Evolutionary conservation across 257 asterid genomes (phyloP).

Genomic region (Solanum habrochaites): DNA sequence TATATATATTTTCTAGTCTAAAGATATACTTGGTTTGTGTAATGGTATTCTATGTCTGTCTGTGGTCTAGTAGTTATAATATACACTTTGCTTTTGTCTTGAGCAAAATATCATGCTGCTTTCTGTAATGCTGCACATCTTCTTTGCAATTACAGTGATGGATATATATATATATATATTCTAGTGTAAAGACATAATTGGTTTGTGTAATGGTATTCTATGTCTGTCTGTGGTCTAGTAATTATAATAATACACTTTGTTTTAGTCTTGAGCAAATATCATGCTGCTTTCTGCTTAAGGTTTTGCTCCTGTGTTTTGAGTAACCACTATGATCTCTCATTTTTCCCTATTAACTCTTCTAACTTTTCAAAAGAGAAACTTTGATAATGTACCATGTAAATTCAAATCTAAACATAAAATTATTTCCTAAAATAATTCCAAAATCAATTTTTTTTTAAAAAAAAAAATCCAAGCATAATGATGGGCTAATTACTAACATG

Average conservation of each 20-base stretch:
- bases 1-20: neutral
- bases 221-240: neutral
- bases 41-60: neutral
- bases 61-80: neutral
- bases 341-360: neutral
- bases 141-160: neutral
- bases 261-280: neutral
- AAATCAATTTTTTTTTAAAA: neutral
- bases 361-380: neutral
- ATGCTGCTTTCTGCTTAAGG: neutral
- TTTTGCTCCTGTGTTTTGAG: neutral
- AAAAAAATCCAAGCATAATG: neutral
- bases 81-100: neutral
- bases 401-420: neutral
- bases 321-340: neutral
- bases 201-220: neutral
- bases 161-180: neutral
- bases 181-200: neutral
- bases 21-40: neutral
- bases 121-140: neutral
- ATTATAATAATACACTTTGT: neutral
- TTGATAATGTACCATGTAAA: neutral
- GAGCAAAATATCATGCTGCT: neutral
- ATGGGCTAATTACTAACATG: neutral
- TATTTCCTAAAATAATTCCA: neutral